Percentiles rank a stretch among this genome's conserved stretches.
These are phyloP conservation scores for Actinomortierella wolfii DNA, from an alignment of 371 early-diverging fungal species.

Conservation along the genomic window DNA sequence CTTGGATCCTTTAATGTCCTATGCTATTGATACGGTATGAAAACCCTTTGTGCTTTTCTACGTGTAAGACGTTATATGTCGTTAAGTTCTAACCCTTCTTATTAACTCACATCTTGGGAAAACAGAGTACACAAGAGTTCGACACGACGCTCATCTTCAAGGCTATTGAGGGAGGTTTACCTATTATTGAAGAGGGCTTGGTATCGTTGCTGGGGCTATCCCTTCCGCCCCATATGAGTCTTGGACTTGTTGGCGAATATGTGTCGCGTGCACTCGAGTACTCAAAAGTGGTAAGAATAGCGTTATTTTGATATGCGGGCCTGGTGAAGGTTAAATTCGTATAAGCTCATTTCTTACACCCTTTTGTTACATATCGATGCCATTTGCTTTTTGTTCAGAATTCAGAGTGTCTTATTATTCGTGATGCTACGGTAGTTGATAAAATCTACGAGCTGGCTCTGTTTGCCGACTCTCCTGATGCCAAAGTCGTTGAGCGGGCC, in stretches of 20 bases:
- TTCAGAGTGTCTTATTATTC: constrained; percentile 26
- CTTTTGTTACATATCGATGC: too few species aligned
- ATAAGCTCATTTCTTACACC: too few species aligned
- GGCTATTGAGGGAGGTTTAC: constrained; percentile 32
- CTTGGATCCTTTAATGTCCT: constrained; percentile 30
- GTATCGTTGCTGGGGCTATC: constrained; percentile 22
- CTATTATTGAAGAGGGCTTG: constrained; percentile 22
- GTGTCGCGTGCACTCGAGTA: constrained; percentile 23
- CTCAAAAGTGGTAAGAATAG: too few species aligned
- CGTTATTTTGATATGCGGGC: too few species aligned
- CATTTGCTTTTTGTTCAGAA: constrained; percentile 22
- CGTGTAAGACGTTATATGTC: too few species aligned
- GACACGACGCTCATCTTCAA: constrained; percentile 26
- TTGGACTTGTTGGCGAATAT: constrained; percentile 29
- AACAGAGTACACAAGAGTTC: constrained; percentile 37
- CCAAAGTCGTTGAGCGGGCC: constrained; percentile 15
- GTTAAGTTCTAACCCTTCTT: not conserved
- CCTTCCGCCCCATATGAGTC: constrained; percentile 23
- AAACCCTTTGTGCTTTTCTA: not conserved
- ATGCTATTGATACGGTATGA: constrained; percentile 32
- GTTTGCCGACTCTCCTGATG: constrained; percentile 20
- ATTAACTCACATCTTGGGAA: not conserved
- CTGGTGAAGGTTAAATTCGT: too few species aligned
- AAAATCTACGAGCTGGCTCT: constrained; percentile 28
- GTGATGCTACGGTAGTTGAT: constrained; percentile 31